Conservation (phyloP, 352 stramenopile genomes). For the Thalassiosira livingstoniorum region DNA sequence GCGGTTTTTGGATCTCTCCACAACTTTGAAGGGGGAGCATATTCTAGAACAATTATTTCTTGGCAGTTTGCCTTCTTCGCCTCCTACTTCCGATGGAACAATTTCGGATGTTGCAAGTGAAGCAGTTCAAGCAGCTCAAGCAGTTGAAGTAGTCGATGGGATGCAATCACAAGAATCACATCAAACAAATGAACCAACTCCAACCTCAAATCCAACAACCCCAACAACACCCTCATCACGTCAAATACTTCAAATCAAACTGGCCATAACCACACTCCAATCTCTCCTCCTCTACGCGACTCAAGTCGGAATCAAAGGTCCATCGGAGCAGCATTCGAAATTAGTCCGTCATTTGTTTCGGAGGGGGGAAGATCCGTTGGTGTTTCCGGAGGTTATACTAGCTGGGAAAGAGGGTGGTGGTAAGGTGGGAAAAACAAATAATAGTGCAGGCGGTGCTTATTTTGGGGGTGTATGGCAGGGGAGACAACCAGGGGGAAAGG, state of each 20-base stretch:
- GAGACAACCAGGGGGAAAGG: background rate
- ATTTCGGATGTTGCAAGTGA: too few relatives aligned
- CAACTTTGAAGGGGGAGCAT: constrained; percentile 48
- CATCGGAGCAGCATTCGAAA: constrained; percentile 52
- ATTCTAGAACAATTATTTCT: constrained; percentile 69
- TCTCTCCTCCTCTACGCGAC: constrained; percentile 71
- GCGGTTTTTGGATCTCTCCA: constrained; percentile 69
- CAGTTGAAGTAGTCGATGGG: background rate
- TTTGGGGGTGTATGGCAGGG: too few relatives aligned
- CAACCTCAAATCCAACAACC: background rate
- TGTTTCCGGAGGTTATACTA: too few relatives aligned
- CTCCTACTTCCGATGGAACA: background rate
- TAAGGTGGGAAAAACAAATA: too few relatives aligned
- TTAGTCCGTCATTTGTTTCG: constrained; percentile 66
- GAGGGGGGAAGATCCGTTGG: constrained; percentile 6
- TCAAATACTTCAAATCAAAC: constrained; percentile 44
- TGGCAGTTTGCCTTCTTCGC: background rate
- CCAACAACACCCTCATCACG: background rate
- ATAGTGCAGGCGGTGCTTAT: too few relatives aligned
- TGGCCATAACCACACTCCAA: constrained; percentile 68
- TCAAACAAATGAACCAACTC: background rate
- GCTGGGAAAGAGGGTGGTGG: too few relatives aligned
- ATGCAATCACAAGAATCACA: constrained; percentile 9
- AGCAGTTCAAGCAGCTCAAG: background rate
- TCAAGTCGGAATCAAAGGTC: constrained; percentile 70